A percentile compares a stretch with the other conserved stretches of the same genome.
These are phyloP conservation scores for Vigna radiata DNA, from an alignment of 306 rosid genomes.

Conservation along the genomic window DNA sequence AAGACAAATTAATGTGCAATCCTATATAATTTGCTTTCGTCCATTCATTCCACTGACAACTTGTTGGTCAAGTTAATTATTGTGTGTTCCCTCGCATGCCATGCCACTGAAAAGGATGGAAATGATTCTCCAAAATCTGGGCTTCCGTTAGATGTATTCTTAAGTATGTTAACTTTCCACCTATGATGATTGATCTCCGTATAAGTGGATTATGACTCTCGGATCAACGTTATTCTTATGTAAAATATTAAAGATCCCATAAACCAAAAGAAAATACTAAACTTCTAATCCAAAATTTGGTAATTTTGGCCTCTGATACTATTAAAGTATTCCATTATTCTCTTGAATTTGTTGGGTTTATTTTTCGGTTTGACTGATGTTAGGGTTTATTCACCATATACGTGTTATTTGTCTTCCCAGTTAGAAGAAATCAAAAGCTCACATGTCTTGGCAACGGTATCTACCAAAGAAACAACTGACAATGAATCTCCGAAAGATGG, in stretches of 20 bases:
- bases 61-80: slow-evolving; percentile 9
- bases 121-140: slow-evolving; percentile 33
- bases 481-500: slow-evolving; percentile 60
- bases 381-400: slow-evolving; percentile 13
- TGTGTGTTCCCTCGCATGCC: neutral
- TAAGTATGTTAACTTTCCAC: neutral
- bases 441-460: slow-evolving; percentile 42
- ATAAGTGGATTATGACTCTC: neutral
- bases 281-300: neutral
- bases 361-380: slow-evolving; percentile 15
- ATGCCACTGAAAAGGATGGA: no score
- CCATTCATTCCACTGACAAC: neutral
- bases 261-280: neutral
- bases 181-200: neutral
- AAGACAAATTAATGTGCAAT: no score
- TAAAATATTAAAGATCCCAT: neutral
- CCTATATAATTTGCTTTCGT: no score
- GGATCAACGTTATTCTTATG: neutral
- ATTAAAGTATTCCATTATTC: slow-evolving; percentile 28
- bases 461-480: slow-evolving; percentile 64
- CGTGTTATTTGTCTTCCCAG: slow-evolving; percentile 53
- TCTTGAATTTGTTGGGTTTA: slow-evolving; percentile 26
- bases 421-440: slow-evolving; percentile 70
- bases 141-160: neutral
- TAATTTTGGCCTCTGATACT: slow-evolving; percentile 16